Conservation (phyloP, 1,284 basidiomycete species). For the Trametes hirsuta region DNA sequence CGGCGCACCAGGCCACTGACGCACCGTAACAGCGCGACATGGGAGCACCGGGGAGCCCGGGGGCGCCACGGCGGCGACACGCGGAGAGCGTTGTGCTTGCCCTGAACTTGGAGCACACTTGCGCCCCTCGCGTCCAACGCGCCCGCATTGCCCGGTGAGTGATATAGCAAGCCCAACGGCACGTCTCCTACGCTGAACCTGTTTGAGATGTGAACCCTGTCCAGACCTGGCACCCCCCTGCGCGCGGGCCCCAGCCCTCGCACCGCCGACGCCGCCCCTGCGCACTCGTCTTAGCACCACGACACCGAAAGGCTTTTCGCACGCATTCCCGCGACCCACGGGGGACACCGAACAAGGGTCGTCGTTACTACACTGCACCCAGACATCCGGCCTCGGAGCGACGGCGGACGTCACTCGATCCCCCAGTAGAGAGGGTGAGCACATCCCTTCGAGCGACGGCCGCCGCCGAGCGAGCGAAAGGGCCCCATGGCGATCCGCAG, state of each 20-base stretch:
- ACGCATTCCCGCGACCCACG: conserved; percentile 1
- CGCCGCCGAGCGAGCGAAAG: too few relatives aligned
- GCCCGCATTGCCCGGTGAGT: not conserved
- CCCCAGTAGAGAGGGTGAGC: too few relatives aligned
- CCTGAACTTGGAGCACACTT: not conserved
- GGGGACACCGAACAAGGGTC: not conserved
- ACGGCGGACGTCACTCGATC: too few relatives aligned
- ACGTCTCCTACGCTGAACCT: too few relatives aligned
- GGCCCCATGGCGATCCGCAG: too few relatives aligned
- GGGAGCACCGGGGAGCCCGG: not conserved
- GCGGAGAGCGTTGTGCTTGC: not conserved
- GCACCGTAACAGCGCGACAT: not conserved
- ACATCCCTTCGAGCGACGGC: too few relatives aligned
- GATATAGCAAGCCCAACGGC: too few relatives aligned
- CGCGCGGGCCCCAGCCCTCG: not conserved
- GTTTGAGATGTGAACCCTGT: too few relatives aligned
- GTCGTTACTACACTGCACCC: too few relatives aligned
- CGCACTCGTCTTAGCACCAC: not conserved
- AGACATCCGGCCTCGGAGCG: too few relatives aligned
- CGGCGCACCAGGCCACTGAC: too few relatives aligned
- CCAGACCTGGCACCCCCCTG: not conserved
- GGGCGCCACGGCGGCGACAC: not conserved
- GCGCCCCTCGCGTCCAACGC: not conserved
- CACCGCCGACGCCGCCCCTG: not conserved
- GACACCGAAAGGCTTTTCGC: not conserved